Conservation (phyloP, 441 rosid genomes). For the Populus hybrid region DNA sequence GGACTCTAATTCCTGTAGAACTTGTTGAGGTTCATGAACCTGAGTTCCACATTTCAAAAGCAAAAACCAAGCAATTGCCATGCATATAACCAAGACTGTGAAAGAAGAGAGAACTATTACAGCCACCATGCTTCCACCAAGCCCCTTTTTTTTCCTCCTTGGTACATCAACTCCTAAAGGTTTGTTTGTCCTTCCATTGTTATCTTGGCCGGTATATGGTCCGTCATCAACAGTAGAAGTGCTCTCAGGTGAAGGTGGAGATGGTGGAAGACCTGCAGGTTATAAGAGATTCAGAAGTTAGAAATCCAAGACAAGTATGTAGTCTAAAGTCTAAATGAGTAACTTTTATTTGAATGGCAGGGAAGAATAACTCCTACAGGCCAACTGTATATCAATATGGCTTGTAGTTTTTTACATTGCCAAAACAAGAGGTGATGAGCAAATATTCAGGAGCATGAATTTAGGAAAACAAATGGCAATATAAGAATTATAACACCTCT, state of each 20-base stretch:
- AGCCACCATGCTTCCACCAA: constrained; percentile 36
- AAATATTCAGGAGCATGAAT: background rate
- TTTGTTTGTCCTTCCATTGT: constrained; percentile 35
- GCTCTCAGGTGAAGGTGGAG: constrained; percentile 52
- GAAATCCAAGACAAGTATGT: background rate
- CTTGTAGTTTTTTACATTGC: background rate
- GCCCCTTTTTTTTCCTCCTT: constrained; percentile 32
- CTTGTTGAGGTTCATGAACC: constrained; percentile 22
- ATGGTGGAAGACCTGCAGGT: constrained; percentile 61
- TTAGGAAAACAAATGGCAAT: background rate
- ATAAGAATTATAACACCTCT: background rate
- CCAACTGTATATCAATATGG: background rate
- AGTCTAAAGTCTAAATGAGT: background rate
- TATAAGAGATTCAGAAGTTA: constrained; percentile 8
- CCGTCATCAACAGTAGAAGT: constrained; percentile 33
- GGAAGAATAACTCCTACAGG: background rate
- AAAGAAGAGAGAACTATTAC: constrained; percentile 50
- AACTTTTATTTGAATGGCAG: background rate
- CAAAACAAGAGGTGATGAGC: background rate
- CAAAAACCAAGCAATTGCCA: constrained; percentile 41
- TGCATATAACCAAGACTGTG: constrained; percentile 35
- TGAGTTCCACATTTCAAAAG: constrained; percentile 32
- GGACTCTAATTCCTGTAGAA: constrained; percentile 22
- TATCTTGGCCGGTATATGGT: constrained; percentile 32
- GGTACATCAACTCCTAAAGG: constrained; percentile 60